Evolutionary conservation across 768 basidiomycete genomes (phyloP), one percentile per base, ranked within the genome.

Genomic region (Tulasnella sp.): DNA sequence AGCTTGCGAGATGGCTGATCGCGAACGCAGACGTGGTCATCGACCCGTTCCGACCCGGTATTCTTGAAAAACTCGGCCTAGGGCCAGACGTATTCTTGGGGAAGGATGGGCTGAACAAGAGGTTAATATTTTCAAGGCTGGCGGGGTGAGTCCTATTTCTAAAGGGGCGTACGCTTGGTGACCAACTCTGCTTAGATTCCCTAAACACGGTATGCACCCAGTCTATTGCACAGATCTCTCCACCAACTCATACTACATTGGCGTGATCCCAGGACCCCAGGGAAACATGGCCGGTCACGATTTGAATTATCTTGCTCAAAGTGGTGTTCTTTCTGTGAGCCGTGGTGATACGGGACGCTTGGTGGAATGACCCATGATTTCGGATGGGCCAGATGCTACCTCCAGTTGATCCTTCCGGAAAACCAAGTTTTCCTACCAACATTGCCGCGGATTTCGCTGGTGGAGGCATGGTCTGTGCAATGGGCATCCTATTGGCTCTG

Each of bases 281-380:
- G 80, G 78, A 63, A 73, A 81, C 62, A 86, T 86, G 83, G 87
- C 87, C 81, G 87, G 87, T 15, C 87, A 91, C 65, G 87, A 91
- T 65, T 77, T 90, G 56, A 90, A 89, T 67, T 90, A 88, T 65
- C 74, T 88, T 11, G 86, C 87, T 14, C 72, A 86, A 32, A 86
- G 83, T 58, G 87, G 87, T 0, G 74, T 83, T 2, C 69, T 89
- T 7, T 78, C 84, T 7, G 84, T 85, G 62, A 29, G 72, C 61
- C n/a, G n/a, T n/a, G n/a, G n/a, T n/a, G 11, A 23, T 23, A 46
- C 9, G 21, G 43, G 11, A 12, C 36, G n/a, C 17, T 17, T 39
- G 11, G 11, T 39, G 36, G 36, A 39, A 39, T 11, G 11, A n/a
- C 11, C 17, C 36, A 23, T 46, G 15, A 9, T 9, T 46, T 21